Evolutionary conservation across 345 rosid genomes (phyloP), one percentile per base, ranked within the genome.

Genomic region (Melastoma malabathricum): DNA sequence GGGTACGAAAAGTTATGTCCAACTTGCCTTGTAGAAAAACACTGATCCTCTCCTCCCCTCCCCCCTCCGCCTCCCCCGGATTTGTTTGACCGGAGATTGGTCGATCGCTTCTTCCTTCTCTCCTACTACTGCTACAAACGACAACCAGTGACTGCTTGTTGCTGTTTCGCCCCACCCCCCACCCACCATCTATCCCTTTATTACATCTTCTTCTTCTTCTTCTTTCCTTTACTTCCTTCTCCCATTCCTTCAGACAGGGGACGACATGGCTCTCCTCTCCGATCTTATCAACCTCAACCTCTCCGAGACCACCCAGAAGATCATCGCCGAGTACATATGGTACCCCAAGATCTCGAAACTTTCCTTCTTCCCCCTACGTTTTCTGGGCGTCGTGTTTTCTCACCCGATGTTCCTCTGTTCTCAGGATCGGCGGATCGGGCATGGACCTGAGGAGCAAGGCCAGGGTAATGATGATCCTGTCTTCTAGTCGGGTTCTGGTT

Each of bases 391-490:
- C 2, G 14, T 17, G 29, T 50, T n/a, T 50, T n/a, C 34, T 18
- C 20, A 27, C 23, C n/a, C 13, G 39, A 10, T 19, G 25, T 51
- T 16, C 39, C 9, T 34, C 41, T 50, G 29, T 10, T 47, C 2
- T 47, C 56, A 72, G 72, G 76, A 64, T 72, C 44, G 76, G 76
- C 44, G 76, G 76, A 55, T 72, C 76, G 34, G 76, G 72, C 2
- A 63, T 72, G 72, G 76, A 72, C 56, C 19, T 72, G 29, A 51
- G 76, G 25, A 72, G 76, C 67, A 72, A 72, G 61, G 76, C 65
- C 20, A 67, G 70, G 72, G 76, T 72, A 17, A 1, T 18, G 15
- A 13, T 19, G n/a, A 18, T 27, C 45, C 18, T 22, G 31, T 29
- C n/a, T 38, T 31, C 18, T 47, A 13, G 13, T 44, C 29, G 5